Evolutionary conservation across 1,284 basidiomycete species (phyloP).

Genomic region (Moniliophthora roreri): DNA sequence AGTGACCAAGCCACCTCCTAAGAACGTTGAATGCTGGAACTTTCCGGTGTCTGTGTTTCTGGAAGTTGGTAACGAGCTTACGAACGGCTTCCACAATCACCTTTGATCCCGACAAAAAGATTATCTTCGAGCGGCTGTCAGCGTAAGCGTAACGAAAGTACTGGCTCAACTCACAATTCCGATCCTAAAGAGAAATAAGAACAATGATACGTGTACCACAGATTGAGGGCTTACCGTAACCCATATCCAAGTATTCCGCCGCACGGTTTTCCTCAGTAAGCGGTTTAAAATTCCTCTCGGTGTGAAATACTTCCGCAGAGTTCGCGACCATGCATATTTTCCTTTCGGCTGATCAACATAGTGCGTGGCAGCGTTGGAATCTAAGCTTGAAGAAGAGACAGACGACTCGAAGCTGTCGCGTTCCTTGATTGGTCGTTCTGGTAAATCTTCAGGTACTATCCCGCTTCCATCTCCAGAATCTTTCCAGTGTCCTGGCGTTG

Average conservation of each 20-base stretch:
- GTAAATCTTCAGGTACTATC: conserved; percentile 46
- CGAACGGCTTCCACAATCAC: conserved; percentile 22
- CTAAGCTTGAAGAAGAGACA: conserved; percentile 19
- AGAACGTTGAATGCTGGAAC: conserved; percentile 74
- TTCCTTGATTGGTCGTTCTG: conserved; percentile 19
- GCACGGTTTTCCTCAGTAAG: conserved; percentile 60
- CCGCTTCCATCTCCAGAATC: conserved; percentile 60
- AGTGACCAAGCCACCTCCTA: conserved; percentile 58
- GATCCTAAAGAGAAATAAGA: conserved; percentile 33
- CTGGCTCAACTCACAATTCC: conserved; percentile 38
- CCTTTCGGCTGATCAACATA: conserved; percentile 40
- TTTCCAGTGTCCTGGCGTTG: conserved; percentile 61
- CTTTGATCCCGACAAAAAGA: conserved; percentile 73
- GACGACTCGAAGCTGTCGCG: conserved; percentile 28
- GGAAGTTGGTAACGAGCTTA: neutral
- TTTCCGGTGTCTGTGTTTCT: conserved; percentile 46
- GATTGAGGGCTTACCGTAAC: conserved; percentile 46
- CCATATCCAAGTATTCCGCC: conserved; percentile 71
- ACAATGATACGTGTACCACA: neutral
- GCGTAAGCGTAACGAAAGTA: neutral
- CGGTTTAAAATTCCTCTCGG: conserved; percentile 54
- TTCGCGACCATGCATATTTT: conserved; percentile 38
- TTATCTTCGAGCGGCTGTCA: conserved; percentile 43
- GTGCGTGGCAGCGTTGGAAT: conserved; percentile 47
- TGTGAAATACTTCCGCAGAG: conserved; percentile 48